phyloP scores from a whole-genome alignment of 169 alveolate genomes.

The Eimeria acervulina region DNA sequence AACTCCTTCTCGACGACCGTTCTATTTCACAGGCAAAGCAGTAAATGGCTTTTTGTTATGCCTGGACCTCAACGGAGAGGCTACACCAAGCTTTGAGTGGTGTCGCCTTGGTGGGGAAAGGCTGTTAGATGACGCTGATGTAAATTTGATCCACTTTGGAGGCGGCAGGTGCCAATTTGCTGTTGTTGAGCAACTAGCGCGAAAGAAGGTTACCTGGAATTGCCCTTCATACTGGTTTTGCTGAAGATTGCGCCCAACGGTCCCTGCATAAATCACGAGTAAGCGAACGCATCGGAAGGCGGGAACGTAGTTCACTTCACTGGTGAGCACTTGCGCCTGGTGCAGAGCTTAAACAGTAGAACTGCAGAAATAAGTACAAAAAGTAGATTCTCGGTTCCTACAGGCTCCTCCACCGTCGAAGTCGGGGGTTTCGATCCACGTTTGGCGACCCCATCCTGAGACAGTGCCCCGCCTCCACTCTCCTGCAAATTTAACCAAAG shows the following conservation, averaged over 20 bases:
- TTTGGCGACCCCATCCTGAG: conserved; percentile 75
- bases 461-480: conserved; percentile 55
- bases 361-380: background rate
- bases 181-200: background rate
- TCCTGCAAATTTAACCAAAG: background rate
- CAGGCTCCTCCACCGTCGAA: conserved; percentile 49
- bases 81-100: background rate
- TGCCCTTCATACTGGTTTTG: conserved; percentile 72
- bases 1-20: conserved; percentile 70
- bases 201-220: conserved; percentile 8
- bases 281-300: background rate
- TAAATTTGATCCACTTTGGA: background rate
- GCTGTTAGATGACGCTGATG: background rate
- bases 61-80: background rate
- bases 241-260: conserved; percentile 70
- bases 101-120: background rate
- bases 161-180: background rate
- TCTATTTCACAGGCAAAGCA: conserved; percentile 14
- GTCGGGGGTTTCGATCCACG: conserved; percentile 61
- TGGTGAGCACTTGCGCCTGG: background rate
- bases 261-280: conserved; percentile 23
- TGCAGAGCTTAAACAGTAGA: background rate
- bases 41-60: background rate
- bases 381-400: background rate
- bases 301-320: background rate